A percentile compares a stretch with the other conserved stretches of the same genome.
Evolutionary conservation across 1,284 basidiomycete species (phyloP).

Genomic region (Tilletia setariae): DNA sequence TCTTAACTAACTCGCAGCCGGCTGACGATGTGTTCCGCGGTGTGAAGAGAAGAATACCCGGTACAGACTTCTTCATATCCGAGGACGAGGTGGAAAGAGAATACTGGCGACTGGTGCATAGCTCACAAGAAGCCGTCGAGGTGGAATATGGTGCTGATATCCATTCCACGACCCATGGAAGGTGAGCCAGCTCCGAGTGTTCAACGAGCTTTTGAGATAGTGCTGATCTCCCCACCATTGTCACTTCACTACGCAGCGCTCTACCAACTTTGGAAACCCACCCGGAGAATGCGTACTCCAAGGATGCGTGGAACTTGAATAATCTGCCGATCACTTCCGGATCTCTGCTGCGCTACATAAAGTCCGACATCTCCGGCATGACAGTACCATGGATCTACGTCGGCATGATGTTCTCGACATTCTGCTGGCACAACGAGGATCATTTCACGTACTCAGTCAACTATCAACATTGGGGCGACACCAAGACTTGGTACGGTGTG

Average conservation of each 20-base stretch:
- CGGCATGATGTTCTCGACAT: conserved; percentile 98
- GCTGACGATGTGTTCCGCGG: conserved; percentile 24
- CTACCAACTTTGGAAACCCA: conserved; percentile 92
- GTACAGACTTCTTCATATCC: conserved; percentile 63
- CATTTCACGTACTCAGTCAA: conserved; percentile 79
- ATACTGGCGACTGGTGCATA: conserved; percentile 94
- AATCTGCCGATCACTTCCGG: conserved; percentile 87
- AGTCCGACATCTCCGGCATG: conserved; percentile 99
- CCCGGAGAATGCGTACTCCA: conserved; percentile 78
- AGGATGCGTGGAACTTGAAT: conserved; percentile 96
- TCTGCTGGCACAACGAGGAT: conserved; percentile 99
- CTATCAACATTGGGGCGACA: conserved; percentile 95
- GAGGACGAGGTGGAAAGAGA: conserved; percentile 91
- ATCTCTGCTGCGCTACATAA: conserved; percentile 83
- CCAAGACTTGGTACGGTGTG: conserved; percentile 99
- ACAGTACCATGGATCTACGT: conserved; percentile 99
- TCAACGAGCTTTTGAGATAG: not conserved
- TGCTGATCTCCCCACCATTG: not conserved
- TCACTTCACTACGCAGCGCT: conserved; percentile 62
- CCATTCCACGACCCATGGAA: conserved; percentile 94
- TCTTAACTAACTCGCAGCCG: too few relatives aligned
- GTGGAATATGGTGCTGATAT: conserved; percentile 99
- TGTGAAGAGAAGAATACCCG: conserved; percentile 31
- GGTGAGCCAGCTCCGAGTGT: conserved; percentile 60
- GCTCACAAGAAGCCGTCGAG: conserved; percentile 84